Evolutionary conservation across 192 early-diverging fungal genomes (phyloP), one percentile per base, ranked within the genome.

Genomic region (Lobosporangium transversale): DNA sequence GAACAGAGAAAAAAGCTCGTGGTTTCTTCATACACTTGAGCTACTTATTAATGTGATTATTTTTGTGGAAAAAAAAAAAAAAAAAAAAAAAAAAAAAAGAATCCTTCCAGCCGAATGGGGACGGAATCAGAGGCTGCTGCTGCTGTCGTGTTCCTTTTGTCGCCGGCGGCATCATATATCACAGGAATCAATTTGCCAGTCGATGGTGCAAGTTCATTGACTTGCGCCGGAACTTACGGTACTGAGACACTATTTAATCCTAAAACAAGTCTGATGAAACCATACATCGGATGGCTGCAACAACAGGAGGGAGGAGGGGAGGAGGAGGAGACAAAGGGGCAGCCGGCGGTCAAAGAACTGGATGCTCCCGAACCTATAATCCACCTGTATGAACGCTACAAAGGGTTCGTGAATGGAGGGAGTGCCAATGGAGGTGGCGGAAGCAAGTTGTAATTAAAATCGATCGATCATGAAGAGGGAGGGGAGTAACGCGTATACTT

Each of bases 101-200:
- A 69, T 18, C 67, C 67, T 14, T 50, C 14, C 1, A 40, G 67
- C 26, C 56, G 67, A 14, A 40, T 43, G 26, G 67, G 67, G 36
- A 69, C 58, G 4, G 67, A 69, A 15, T 59, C 67, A 0, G 67
- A 60, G 9, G 42, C 60, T 3, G 58, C 67, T 31, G 30, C 49
- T 12, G 35, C 33, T 15, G 53, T 56, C 12, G 68, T 48, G 4
- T 57, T 70, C 44, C 44, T 62, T 21, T 43, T 70, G 36, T 69
- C 58, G 0, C 58, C 52, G 10, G 68, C 53, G 0, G 68, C 59
- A 3, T 53, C 68, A 5, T 57, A 62, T 31, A 70, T 70, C 23
- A 62, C 31, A 5, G 68, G 59, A 12, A 45, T 54, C 23, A 70
- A 70, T 32, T 27, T 70, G 33, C 52, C 60, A 21, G 59, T 70